Percentiles rank a stretch among this genome's conserved stretches.
These are phyloP conservation scores for Solanum habrochaites DNA, from an alignment of 257 asterid genomes.

Conservation along the genomic window DNA sequence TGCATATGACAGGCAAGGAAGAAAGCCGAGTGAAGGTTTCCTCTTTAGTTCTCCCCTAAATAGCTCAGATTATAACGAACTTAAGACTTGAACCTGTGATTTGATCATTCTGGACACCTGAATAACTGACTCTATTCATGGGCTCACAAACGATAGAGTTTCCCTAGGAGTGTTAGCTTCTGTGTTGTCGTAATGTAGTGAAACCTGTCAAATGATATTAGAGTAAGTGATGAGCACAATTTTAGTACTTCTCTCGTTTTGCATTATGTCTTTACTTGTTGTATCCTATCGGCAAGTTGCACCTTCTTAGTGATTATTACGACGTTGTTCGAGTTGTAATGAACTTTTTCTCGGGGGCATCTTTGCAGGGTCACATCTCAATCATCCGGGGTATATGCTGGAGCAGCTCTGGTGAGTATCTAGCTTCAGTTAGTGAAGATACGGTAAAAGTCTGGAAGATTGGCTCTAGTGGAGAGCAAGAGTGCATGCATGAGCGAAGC, in stretches of 20 bases:
- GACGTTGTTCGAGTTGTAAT: background rate
- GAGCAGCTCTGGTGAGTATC: constrained; percentile 20
- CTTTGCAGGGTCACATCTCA: constrained; percentile 14
- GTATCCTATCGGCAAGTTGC: background rate
- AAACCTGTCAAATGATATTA: background rate
- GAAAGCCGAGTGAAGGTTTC: background rate
- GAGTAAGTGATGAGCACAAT: background rate
- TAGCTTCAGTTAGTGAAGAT: constrained; percentile 29
- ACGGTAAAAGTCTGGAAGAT: constrained; percentile 23
- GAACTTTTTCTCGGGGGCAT: background rate
- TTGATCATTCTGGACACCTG: background rate
- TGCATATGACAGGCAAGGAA: background rate
- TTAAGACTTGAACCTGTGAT: background rate
- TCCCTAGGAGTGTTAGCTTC: background rate
- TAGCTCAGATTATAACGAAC: background rate
- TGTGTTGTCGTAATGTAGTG: background rate
- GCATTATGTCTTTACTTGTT: background rate
- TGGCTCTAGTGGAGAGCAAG: constrained; percentile 12
- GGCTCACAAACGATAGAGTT: background rate
- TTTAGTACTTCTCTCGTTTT: background rate
- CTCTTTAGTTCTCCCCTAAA: background rate
- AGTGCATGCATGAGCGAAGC: constrained; percentile 20
- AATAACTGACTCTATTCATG: background rate
- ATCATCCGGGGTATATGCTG: constrained; percentile 22
- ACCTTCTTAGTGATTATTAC: background rate